A percentile compares a stretch with the other conserved stretches of the same genome.
phyloP scores from a whole-genome alignment of 306 rosid species.

The Begonia fuchsioides region DNA sequence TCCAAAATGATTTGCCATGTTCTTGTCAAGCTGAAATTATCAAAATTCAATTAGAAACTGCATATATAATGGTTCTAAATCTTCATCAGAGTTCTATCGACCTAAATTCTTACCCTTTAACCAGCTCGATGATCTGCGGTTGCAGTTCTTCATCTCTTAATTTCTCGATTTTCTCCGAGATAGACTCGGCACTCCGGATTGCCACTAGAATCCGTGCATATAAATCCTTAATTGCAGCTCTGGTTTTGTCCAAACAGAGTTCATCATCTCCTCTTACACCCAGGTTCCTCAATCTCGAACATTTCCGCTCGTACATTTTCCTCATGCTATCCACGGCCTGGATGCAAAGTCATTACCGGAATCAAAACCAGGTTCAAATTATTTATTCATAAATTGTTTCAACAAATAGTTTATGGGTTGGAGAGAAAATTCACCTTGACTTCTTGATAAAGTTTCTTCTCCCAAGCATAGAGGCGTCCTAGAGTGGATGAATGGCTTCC shows the following conservation, averaged over 20 bases:
- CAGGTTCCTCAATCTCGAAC: conserved; percentile 48
- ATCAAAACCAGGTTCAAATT: too few relatives aligned
- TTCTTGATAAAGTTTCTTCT: conserved; percentile 88
- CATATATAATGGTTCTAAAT: too few relatives aligned
- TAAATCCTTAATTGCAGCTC: conserved; percentile 63
- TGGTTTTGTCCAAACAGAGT: conserved; percentile 48
- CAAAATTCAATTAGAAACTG: too few relatives aligned
- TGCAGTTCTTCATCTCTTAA: conserved; percentile 82
- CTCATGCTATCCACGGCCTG: conserved; percentile 78
- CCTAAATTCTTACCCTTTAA: conserved; percentile 59
- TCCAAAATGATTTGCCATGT: conserved; percentile 81
- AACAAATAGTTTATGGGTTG: too few relatives aligned
- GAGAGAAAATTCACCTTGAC: conserved; percentile 66
- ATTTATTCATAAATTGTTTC: too few relatives aligned
- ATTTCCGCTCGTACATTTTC: conserved; percentile 69
- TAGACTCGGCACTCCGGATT: conserved; percentile 78
- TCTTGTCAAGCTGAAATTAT: conserved; percentile 56
- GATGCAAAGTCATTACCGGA: conserved; percentile 1
- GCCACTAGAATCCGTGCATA: conserved; percentile 85
- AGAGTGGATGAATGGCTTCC: conserved; percentile 87
- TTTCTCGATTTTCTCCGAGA: conserved; percentile 66
- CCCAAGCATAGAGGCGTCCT: conserved; percentile 90
- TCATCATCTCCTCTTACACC: conserved; percentile 61
- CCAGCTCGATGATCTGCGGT: conserved; percentile 73
- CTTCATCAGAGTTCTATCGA: conserved; percentile 3